These are phyloP conservation scores for Zarea fungicola DNA, from an alignment of 2,329 filamentous ascomycete species.

Conservation along the genomic window DNA sequence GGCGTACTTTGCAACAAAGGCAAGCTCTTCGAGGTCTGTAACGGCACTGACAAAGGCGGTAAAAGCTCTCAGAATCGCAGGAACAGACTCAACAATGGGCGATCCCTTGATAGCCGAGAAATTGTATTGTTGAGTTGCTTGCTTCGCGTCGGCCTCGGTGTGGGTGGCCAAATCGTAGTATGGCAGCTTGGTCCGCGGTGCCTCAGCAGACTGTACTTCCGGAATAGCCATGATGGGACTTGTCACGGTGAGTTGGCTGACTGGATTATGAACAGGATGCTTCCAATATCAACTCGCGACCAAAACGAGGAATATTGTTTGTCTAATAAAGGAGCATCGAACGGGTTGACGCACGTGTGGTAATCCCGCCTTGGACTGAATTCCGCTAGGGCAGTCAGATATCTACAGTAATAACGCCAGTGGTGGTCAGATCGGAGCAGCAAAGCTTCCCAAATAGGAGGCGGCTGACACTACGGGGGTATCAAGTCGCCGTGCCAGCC, in stretches of 20 bases:
- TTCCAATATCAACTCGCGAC: not conserved
- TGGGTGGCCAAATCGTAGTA: conserved; percentile 9
- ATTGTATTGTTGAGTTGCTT: not conserved
- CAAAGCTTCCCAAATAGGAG: conserved; percentile 7
- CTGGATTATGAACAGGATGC: not conserved
- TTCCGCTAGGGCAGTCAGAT: conserved; percentile 11
- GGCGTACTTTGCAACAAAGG: conserved; percentile 7
- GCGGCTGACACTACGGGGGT: conserved; percentile 1
- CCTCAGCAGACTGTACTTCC: conserved; percentile 3
- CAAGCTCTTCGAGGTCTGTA: conserved; percentile 7
- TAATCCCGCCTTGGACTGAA: conserved; percentile 10
- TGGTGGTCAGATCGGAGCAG: not conserved
- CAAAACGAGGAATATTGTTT: not conserved
- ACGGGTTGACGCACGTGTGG: conserved; percentile 10
- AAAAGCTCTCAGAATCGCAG: conserved; percentile 1
- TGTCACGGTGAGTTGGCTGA: not conserved
- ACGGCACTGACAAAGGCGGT: conserved; percentile 6
- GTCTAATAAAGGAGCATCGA: conserved; percentile 6
- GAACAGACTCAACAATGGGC: not conserved
- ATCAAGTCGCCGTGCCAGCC: not conserved
- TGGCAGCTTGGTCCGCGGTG: conserved; percentile 10
- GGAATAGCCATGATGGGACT: conserved; percentile 4
- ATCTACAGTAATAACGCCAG: not conserved
- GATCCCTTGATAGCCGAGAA: not conserved
- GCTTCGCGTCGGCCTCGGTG: conserved; percentile 9